Evolutionary conservation across 2,329 filamentous ascomycete genomes (phyloP).

Genomic region (Epichloe scottii): DNA sequence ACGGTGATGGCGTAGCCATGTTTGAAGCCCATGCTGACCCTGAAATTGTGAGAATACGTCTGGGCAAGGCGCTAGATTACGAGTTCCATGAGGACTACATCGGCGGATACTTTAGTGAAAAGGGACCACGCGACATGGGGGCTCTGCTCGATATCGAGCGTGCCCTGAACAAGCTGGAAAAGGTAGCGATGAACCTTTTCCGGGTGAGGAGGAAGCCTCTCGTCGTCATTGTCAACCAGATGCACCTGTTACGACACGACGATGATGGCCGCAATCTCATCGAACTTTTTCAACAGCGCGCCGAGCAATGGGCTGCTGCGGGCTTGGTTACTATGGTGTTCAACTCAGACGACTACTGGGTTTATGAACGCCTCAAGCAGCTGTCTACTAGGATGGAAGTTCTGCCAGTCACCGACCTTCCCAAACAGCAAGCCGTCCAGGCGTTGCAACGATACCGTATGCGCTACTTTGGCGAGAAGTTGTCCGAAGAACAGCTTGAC

Average conservation of each 20-base stretch:
- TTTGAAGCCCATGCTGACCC: constrained; percentile 91
- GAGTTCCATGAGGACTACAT: constrained; percentile 98
- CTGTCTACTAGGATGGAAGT: constrained; percentile 93
- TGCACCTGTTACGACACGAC: constrained; percentile 82
- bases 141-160: constrained; percentile 91
- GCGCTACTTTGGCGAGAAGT: constrained; percentile 58
- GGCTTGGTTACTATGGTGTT: constrained; percentile 87
- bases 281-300: constrained; percentile 87
- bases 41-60: constrained; percentile 84
- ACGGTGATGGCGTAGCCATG: constrained; percentile 85
- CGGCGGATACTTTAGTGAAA: constrained; percentile 87
- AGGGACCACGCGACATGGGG: constrained; percentile 81
- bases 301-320: constrained; percentile 90
- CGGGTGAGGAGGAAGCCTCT: constrained; percentile 53
- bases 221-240: constrained; percentile 88
- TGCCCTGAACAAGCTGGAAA: constrained; percentile 95
- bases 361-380: constrained; percentile 88
- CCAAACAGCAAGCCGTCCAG: constrained; percentile 61
- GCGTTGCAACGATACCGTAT: constrained; percentile 71
- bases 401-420: constrained; percentile 70
- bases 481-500: constrained; percentile 46
- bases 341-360: constrained; percentile 97
- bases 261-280: constrained; percentile 87
- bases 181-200: constrained; percentile 69
- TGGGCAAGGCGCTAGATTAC: constrained; percentile 90